These are phyloP conservation scores for Corrigiola litoralis DNA, from an alignment of 179 eudicot genomes.

Conservation along the genomic window DNA sequence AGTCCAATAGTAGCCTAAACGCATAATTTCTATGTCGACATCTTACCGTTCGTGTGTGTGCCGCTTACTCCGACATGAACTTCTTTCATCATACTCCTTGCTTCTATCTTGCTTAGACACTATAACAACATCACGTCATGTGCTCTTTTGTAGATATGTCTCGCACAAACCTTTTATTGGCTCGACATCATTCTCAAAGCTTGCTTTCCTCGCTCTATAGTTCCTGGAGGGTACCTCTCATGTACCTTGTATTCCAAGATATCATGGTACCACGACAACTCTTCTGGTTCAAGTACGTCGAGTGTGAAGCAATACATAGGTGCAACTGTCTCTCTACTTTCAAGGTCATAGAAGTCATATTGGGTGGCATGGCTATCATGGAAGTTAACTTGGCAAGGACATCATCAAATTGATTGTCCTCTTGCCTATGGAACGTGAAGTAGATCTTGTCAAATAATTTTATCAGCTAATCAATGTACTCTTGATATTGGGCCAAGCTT, in stretches of 20 bases:
- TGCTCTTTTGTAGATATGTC: background rate
- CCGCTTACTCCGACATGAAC: background rate
- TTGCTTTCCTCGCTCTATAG: background rate
- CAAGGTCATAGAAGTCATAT: background rate
- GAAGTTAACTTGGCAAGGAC: background rate
- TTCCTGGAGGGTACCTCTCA: background rate
- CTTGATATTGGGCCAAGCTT: background rate
- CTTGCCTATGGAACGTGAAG: background rate
- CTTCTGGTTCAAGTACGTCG: fast-evolving
- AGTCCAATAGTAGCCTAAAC: background rate
- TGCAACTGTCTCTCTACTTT: background rate
- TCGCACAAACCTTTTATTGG: background rate
- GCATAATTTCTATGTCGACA: background rate
- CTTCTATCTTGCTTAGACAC: background rate
- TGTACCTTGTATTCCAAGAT: background rate
- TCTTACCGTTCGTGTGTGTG: background rate
- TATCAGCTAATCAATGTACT: background rate
- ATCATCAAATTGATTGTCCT: background rate
- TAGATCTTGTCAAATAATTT: background rate
- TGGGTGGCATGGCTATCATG: background rate
- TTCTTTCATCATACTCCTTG: background rate
- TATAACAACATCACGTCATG: background rate
- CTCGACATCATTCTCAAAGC: background rate
- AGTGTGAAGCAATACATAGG: background rate
- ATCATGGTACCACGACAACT: background rate